Percentiles rank a stretch among this genome's conserved stretches.
phyloP scores from a whole-genome alignment of 164 flowering plant species.

The Tetrastigma voinierianum region DNA sequence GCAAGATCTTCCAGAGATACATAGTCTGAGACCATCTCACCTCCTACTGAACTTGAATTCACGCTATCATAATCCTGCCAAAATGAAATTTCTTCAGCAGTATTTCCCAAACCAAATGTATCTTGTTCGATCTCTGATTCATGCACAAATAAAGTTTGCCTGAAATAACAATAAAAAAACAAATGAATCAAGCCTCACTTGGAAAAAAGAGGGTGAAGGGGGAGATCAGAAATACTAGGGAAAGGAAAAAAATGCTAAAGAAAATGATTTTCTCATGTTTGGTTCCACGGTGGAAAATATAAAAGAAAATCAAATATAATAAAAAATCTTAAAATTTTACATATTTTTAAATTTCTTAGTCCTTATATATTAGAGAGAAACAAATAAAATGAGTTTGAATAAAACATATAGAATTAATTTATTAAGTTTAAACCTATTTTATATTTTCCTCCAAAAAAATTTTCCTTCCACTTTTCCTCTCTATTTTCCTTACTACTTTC shows the following conservation, averaged over 20 bases:
- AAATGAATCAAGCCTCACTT: conserved; percentile 2
- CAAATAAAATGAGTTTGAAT: too few relatives aligned
- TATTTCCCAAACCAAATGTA: conserved; percentile 1
- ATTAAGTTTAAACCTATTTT: too few relatives aligned
- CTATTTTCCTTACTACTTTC: too few relatives aligned
- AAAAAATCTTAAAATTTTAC: too few relatives aligned
- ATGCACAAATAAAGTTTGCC: conserved; percentile 12
- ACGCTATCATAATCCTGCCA: conserved; percentile 1
- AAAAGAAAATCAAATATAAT: too few relatives aligned
- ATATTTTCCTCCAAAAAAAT: too few relatives aligned
- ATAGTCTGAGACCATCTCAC: conserved; percentile 13
- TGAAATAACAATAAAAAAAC: conserved; percentile 10
- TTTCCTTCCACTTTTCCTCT: too few relatives aligned
- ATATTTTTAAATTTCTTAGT: too few relatives aligned
- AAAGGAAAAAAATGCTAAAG: not conserved
- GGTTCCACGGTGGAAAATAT: too few relatives aligned
- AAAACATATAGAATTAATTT: too few relatives aligned
- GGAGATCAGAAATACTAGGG: not conserved
- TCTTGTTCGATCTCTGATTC: conserved; percentile 2
- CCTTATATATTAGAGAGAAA: too few relatives aligned
- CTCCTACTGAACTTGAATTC: not conserved
- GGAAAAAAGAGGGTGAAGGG: not conserved
- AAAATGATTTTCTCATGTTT: too few relatives aligned
- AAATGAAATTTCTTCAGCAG: conserved; percentile 7
- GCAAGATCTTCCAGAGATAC: conserved; percentile 28